A percentile compares a stretch with the other conserved stretches of the same genome.
Evolutionary conservation across 768 basidiomycete genomes (phyloP).

Genomic region (Lyophyllum decastes): DNA sequence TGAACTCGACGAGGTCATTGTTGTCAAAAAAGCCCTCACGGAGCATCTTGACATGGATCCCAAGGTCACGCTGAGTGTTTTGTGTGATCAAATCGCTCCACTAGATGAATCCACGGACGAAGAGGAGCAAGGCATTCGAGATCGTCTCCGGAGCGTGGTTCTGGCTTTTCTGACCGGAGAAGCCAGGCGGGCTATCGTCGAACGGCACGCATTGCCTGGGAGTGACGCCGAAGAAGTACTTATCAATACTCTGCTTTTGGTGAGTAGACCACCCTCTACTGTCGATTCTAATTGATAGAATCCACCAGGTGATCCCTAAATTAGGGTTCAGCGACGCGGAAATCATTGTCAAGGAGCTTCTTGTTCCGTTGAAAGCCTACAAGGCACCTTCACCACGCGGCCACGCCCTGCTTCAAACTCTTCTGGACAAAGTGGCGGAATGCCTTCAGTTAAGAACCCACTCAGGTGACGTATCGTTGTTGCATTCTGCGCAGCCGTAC

Average conservation of each 20-base stretch:
- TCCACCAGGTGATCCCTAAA: slow-evolving; percentile 49
- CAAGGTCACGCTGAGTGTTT: slow-evolving; percentile 58
- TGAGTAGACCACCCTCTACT: slow-evolving; percentile 27
- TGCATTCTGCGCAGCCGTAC: slow-evolving; percentile 41
- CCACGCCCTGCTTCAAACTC: slow-evolving; percentile 34
- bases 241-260: slow-evolving; percentile 49
- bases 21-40: slow-evolving; percentile 60
- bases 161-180: slow-evolving; percentile 58
- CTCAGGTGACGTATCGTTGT: slow-evolving; percentile 25
- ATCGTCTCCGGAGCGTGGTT: slow-evolving; percentile 59
- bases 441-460: slow-evolving; percentile 13
- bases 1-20: slow-evolving; percentile 62
- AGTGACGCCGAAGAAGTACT: slow-evolving; percentile 50
- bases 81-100: slow-evolving; percentile 67
- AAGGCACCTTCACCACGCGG: slow-evolving; percentile 32
- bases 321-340: slow-evolving; percentile 41
- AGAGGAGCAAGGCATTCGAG: slow-evolving; percentile 58
- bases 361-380: slow-evolving; percentile 52
- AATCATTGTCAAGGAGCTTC: slow-evolving; percentile 52
- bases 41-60: slow-evolving; percentile 69
- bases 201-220: slow-evolving; percentile 42
- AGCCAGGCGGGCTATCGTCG: slow-evolving; percentile 46
- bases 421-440: slow-evolving; percentile 18
- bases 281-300: neutral
- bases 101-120: slow-evolving; percentile 53